Conservation (phyloP, 768 basidiomycete genomes). For the Macrolepiota fuliginosa region DNA sequence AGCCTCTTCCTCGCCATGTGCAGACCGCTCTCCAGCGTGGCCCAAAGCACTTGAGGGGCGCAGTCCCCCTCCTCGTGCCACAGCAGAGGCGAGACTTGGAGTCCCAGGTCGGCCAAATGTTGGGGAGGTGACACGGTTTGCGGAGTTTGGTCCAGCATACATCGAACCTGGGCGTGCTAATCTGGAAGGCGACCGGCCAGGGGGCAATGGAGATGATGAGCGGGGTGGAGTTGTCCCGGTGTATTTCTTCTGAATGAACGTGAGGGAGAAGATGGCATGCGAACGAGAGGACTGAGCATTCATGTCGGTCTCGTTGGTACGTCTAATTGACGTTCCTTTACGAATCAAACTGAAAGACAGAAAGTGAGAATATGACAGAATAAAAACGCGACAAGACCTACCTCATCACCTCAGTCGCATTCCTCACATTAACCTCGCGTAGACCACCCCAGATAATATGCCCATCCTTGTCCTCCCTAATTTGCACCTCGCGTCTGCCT, state of each 20-base stretch:
- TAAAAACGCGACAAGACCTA: conserved; percentile 40
- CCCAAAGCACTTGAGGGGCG: conserved; percentile 84
- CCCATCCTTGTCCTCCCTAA: conserved; percentile 96
- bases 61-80: conserved; percentile 57
- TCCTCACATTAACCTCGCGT: conserved; percentile 86
- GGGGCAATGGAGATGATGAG: conserved; percentile 75
- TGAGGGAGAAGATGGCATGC: conserved; percentile 98
- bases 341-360: conserved; percentile 64
- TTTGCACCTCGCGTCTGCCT: conserved; percentile 84
- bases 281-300: conserved; percentile 97
- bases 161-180: conserved; percentile 83
- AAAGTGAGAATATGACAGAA: conserved; percentile 11
- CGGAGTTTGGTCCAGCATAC: conserved; percentile 43
- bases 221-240: conserved; percentile 68
- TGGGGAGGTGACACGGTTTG: conserved; percentile 67
- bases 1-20: conserved; percentile 50
- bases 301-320: conserved; percentile 98
- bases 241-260: conserved; percentile 87
- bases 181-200: conserved; percentile 74
- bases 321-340: conserved; percentile 84
- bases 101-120: conserved; percentile 76
- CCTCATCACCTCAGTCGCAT: conserved; percentile 88
- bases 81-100: conserved; percentile 75
- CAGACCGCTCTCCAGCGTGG: conserved; percentile 51
- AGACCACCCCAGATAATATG: conserved; percentile 97